Base-by-base conservation (phyloP, 2,329 filamentous ascomycete genomes). In the Colletotrichum tropicale region DNA sequence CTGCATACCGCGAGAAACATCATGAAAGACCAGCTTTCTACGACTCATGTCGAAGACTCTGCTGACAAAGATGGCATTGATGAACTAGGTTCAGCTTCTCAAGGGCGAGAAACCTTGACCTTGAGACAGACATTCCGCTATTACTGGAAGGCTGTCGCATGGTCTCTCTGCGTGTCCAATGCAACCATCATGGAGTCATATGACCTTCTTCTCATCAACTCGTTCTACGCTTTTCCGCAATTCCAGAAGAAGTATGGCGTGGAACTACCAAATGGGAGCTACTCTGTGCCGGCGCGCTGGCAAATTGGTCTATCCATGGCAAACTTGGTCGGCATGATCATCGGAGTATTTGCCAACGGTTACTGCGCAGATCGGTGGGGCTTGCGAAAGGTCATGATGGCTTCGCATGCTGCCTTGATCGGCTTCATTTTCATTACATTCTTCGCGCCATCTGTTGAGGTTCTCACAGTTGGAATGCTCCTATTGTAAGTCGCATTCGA, bases 361-460 rank as follows among this genome's bases (percentile, higher is more conserved):
- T 87, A 82, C 78, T 80, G 85, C 8, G 85, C 86, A 1, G 80
- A 82, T 26, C 81, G 78, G 66, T 87, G 81, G 77, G 88, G 88
- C 3, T 85, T 88, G 66, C 84, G 86, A 48, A 82, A 81, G 62
- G 86, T 88, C 1, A 82, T 88, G 78, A 84, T 89, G 43, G 76
- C 78, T 52, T 82, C 82, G 5, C 81, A 89, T 32, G 80, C 81
- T 15, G 83, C 83, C 71, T 79, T 89, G 38, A 80, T 82, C 5
- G 83, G 78, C 16, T 87, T 87, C 76, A 85, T 89, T 77, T 89
- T 88, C 77, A 83, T 89, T 69, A 81, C 83, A 28, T 87, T 89
- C 81, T 89, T 89, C 68, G 86, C 88, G 0, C 84, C 84, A 5
- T 86, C 82, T 82, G 80, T 88, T 4, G 75, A 81, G 3, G 81